Evolutionary conservation across 148 eudicot species (phyloP), one percentile per base, ranked within the genome.

Genomic region (Gaultheria prostrata): DNA sequence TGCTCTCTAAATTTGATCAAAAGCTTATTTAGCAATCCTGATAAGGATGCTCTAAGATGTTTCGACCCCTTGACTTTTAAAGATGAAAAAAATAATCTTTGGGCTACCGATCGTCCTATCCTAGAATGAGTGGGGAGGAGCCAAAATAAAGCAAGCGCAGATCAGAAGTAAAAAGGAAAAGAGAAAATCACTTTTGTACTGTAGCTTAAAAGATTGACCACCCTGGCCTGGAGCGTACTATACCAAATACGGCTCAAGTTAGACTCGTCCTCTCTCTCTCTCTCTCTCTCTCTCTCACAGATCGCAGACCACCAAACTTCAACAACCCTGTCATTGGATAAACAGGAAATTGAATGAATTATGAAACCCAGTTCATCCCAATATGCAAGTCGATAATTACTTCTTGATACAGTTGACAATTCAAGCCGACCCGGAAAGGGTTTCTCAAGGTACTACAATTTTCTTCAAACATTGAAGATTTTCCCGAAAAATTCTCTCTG

Each of bases 81-180:
- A n/a, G n/a, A n/a, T n/a, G n/a, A n/a, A n/a, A n/a, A n/a, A n/a
- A n/a, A n/a, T n/a, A n/a, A n/a, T n/a, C n/a, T n/a, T n/a, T n/a
- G n/a, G n/a, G n/a, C n/a, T n/a, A n/a, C n/a, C n/a, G n/a, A n/a
- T n/a, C n/a, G n/a, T n/a, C n/a, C n/a, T n/a, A n/a, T n/a, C n/a
- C n/a, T n/a, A n/a, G 11, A 65, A 49, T 78, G 82, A 83, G 86
- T 80, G 86, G 86, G 12, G 80, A n/a, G 74, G 83, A 72, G 86
- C 86, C 79, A 80, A 80, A 84, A 79, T 20, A 15, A 28, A 39
- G 76, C 54, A 59, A 59, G 26, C 54, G 6, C 72, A 76, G 2
- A 76, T n/a, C 24, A 3, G 51, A 82, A 32, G 61, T 14, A 28
- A 49, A 57, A 24, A 6, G 39, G 2, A 76, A 45, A 11, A 50